A percentile compares a stretch with the other conserved stretches of the same genome.
phyloP scores from a whole-genome alignment of 2,329 filamentous ascomycete genomes.

The Hypoxylon sp. region DNA sequence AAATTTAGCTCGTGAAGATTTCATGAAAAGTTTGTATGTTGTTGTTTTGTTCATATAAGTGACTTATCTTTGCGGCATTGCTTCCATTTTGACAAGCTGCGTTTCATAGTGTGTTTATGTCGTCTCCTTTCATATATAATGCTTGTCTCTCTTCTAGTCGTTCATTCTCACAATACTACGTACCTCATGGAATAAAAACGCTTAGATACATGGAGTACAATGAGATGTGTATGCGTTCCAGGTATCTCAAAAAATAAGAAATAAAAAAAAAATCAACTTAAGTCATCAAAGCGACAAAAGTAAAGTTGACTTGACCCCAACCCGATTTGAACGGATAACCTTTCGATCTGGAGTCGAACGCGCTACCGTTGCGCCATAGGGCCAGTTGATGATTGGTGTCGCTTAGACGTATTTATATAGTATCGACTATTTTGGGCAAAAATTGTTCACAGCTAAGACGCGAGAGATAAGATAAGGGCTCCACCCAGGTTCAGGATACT shows the following conservation, averaged over 20 bases:
- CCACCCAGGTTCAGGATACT: too few relatives aligned
- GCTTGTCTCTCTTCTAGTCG: too few relatives aligned
- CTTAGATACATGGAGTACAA: too few relatives aligned
- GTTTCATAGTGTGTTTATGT: neutral
- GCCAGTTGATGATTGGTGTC: constrained; percentile 6
- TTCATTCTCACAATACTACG: too few relatives aligned
- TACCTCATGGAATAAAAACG: too few relatives aligned
- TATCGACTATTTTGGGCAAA: neutral
- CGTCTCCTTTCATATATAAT: too few relatives aligned
- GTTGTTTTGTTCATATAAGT: too few relatives aligned
- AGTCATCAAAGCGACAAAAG: neutral
- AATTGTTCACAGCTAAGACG: too few relatives aligned
- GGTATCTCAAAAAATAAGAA: too few relatives aligned
- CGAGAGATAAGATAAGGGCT: too few relatives aligned
- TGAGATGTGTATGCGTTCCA: too few relatives aligned
- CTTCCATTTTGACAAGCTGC: neutral
- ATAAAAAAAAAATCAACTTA: neutral
- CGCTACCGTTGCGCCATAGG: constrained; percentile 29
- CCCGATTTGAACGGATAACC: constrained; percentile 32
- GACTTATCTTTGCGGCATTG: neutral
- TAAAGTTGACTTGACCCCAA: constrained; percentile 12
- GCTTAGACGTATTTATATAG: neutral
- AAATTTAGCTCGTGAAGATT: neutral
- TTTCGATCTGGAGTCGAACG: constrained; percentile 32
- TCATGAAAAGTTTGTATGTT: too few relatives aligned